Conservation (phyloP, 2,329 filamentous ascomycete genomes). For the Fusarium irregulare region DNA sequence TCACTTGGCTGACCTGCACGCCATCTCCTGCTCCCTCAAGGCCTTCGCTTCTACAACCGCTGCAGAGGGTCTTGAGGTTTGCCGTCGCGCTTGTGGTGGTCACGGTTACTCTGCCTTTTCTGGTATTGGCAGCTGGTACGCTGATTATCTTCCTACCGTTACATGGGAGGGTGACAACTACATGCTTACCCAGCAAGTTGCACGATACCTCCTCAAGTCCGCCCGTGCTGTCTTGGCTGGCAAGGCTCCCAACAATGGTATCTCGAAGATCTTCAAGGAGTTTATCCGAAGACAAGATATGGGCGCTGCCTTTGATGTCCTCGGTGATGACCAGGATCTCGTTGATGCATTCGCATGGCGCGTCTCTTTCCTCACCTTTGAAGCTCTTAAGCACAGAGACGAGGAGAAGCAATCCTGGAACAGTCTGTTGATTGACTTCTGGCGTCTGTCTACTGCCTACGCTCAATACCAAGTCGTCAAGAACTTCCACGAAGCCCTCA, state of each 20-base stretch:
- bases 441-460: conserved; percentile 78
- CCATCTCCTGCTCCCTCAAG: conserved; percentile 81
- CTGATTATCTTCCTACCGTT: conserved; percentile 76
- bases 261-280: conserved; percentile 68
- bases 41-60: conserved; percentile 77
- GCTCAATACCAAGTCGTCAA: conserved; percentile 83
- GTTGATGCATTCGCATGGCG: conserved; percentile 82
- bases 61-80: conserved; percentile 79
- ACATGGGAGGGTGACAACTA: conserved; percentile 86
- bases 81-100: conserved; percentile 79
- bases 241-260: conserved; percentile 56
- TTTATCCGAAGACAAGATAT: conserved; percentile 75
- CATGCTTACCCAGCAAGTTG: conserved; percentile 84
- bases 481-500: conserved; percentile 68
- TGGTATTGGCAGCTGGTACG: conserved; percentile 80
- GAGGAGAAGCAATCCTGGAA: conserved; percentile 83
- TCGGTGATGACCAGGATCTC: conserved; percentile 76
- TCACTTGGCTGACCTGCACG: conserved; percentile 78
- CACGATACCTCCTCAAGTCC: conserved; percentile 80
- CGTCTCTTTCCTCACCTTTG: conserved; percentile 78
- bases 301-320: conserved; percentile 79
- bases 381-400: conserved; percentile 79
- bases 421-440: conserved; percentile 81
- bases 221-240: conserved; percentile 76
- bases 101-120: conserved; percentile 81